Conservation (phyloP, 129 eudicot species). For the Cynara cardunculus region DNA sequence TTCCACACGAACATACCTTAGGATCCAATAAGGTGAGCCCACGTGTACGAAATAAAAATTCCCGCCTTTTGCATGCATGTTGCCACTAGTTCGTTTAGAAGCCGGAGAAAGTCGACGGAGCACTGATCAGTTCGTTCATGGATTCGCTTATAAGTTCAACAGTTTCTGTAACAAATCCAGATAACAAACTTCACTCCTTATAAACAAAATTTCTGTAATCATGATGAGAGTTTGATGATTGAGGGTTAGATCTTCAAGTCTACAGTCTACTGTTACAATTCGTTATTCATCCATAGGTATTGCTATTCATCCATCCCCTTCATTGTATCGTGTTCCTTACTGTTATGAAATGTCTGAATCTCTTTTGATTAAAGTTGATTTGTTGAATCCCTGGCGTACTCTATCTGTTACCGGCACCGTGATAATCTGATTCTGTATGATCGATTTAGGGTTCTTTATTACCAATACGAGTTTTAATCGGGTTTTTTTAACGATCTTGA, state of each 20-base stretch:
- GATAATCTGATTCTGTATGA: background rate
- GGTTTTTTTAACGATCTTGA: background rate
- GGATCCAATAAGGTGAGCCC: background rate
- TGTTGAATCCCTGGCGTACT: background rate
- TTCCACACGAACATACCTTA: background rate
- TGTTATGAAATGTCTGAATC: background rate
- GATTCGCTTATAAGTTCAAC: background rate
- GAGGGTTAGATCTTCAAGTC: background rate
- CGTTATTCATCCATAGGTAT: background rate
- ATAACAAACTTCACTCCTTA: background rate
- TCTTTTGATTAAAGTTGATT: background rate
- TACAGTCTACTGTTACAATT: background rate
- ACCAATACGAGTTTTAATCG: background rate
- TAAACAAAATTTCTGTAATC: background rate
- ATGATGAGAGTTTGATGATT: background rate
- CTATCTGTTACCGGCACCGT: background rate
- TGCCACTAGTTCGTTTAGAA: background rate
- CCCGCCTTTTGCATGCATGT: slow-evolving; percentile 15
- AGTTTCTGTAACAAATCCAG: background rate
- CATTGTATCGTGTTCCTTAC: background rate
- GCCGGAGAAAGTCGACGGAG: background rate
- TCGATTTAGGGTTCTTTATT: background rate
- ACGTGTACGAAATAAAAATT: slow-evolving; percentile 8
- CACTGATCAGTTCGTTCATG: background rate
- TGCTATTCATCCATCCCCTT: background rate